A percentile compares a stretch with the other conserved stretches of the same genome.
phyloP scores from a whole-genome alignment of 768 basidiomycete genomes.

The Leucocoprinus leucothites region DNA sequence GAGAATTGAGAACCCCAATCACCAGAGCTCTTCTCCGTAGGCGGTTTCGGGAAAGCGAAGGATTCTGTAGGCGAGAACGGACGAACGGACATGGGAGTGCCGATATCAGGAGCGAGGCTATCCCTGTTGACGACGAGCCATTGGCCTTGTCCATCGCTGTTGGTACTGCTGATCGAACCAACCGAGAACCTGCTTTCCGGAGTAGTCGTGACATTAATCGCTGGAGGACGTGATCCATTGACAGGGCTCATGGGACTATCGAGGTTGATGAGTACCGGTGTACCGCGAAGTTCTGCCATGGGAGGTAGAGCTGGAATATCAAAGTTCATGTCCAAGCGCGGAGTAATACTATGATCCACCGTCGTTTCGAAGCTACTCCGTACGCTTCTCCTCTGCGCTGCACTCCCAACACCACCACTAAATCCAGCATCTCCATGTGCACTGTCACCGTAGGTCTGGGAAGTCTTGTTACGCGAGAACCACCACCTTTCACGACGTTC shows the following conservation, averaged over 20 bases:
- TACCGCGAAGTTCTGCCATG: constrained; percentile 49
- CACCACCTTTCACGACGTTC: constrained; percentile 46
- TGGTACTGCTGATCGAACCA: constrained; percentile 34
- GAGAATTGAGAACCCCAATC: constrained; percentile 6
- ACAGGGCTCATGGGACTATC: constrained; percentile 19
- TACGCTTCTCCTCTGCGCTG: constrained; percentile 12
- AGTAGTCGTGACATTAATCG: constrained; percentile 11
- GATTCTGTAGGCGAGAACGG: constrained; percentile 67
- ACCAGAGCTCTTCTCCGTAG: constrained; percentile 21
- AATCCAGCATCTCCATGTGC: neutral
- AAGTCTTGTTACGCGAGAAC: constrained; percentile 27
- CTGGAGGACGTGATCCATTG: constrained; percentile 4
- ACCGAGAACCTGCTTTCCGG: constrained; percentile 31
- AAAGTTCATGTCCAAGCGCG: constrained; percentile 20
- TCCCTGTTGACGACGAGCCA: constrained; percentile 33
- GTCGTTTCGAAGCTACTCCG: constrained; percentile 68
- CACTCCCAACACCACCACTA: constrained; percentile 3
- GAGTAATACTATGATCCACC: constrained; percentile 41
- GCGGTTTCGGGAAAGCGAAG: constrained; percentile 68
- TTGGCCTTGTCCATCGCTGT: constrained; percentile 27
- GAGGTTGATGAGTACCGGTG: constrained; percentile 29
- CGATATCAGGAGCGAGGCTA: constrained; percentile 24
- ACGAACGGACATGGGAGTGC: constrained; percentile 58
- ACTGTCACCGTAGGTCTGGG: constrained; percentile 24
- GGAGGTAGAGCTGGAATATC: constrained; percentile 43